phyloP scores from a whole-genome alignment of 176 grass and related monocot genomes.

The Triticum urartu region DNA sequence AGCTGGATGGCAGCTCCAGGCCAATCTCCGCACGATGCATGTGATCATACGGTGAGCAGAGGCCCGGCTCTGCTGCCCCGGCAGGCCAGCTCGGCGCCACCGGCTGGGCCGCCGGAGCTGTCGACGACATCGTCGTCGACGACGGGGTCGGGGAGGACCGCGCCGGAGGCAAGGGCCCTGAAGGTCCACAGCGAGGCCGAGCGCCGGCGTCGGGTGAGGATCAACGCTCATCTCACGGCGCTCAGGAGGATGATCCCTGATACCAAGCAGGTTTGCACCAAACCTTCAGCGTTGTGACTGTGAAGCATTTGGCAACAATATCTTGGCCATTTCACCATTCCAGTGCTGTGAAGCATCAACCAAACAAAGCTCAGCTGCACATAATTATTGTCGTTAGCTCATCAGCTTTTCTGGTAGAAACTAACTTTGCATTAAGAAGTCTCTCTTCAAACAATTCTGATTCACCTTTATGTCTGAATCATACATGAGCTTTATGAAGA shows the following conservation, averaged over 20 bases:
- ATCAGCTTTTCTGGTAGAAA: neutral
- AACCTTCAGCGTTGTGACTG: too few relatives aligned
- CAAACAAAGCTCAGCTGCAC: neutral
- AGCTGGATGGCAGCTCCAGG: neutral
- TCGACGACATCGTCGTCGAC: slow-evolving; percentile 33
- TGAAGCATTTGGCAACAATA: too few relatives aligned
- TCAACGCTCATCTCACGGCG: slow-evolving; percentile 72
- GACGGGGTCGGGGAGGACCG: slow-evolving; percentile 30
- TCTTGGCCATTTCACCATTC: too few relatives aligned
- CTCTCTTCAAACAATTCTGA: neutral
- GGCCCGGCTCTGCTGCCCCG: slow-evolving; percentile 11
- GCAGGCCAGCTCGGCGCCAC: slow-evolving; percentile 15
- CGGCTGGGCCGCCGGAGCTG: slow-evolving; percentile 17
- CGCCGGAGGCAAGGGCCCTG: slow-evolving; percentile 49
- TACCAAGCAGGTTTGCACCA: slow-evolving; percentile 56
- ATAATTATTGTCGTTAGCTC: neutral
- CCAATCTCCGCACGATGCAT: neutral
- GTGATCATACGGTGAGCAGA: neutral
- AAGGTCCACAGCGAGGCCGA: slow-evolving; percentile 91
- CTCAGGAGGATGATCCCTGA: slow-evolving; percentile 79
- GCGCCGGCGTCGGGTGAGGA: slow-evolving; percentile 76
- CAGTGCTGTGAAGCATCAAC: neutral
- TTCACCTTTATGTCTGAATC: neutral
- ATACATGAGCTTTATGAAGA: neutral
- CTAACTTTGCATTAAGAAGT: neutral